Evolutionary conservation across 768 basidiomycete species (phyloP).

Genomic region (Ephemerocybe angulata): DNA sequence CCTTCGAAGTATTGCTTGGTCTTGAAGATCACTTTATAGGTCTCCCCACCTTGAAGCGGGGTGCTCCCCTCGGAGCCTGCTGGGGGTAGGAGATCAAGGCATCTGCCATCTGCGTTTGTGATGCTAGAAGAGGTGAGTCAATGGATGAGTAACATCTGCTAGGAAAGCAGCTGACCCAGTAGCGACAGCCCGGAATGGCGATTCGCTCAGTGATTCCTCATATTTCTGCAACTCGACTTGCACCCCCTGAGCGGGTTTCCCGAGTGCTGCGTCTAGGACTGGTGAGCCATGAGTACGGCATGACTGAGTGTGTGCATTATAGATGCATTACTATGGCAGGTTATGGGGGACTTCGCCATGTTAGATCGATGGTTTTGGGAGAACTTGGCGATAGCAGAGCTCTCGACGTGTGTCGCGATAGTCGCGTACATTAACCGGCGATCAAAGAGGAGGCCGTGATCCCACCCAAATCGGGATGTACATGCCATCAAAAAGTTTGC

Average conservation of each 20-base stretch:
- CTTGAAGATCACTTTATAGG: conserved; percentile 85
- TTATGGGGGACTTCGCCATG: conserved; percentile 75
- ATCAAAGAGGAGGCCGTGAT: background rate
- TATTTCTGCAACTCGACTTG: conserved; percentile 57
- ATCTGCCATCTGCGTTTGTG: conserved; percentile 83
- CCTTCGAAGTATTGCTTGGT: conserved; percentile 78
- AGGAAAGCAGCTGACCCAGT: conserved; percentile 48
- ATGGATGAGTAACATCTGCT: background rate
- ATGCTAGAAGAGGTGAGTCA: conserved; percentile 37
- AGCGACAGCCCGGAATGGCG: conserved; percentile 53
- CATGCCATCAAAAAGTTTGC: conserved; percentile 3
- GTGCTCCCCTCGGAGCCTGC: conserved; percentile 43
- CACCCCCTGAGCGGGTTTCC: conserved; percentile 76
- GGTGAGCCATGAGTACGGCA: too few relatives aligned
- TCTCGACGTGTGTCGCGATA: too few relatives aligned
- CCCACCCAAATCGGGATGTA: background rate
- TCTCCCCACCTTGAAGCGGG: conserved; percentile 48
- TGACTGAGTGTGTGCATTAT: background rate
- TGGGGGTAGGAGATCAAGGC: conserved; percentile 67
- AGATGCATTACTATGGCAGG: conserved; percentile 71
- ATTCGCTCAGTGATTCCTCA: conserved; percentile 30
- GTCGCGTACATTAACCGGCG: background rate
- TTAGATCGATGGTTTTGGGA: background rate
- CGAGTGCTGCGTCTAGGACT: conserved; percentile 87
- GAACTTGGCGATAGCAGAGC: too few relatives aligned